A percentile compares a stretch with the other conserved stretches of the same genome.
phyloP scores from a whole-genome alignment of 176 grass and related monocot species.

The Echinochloa phyllopogon region DNA sequence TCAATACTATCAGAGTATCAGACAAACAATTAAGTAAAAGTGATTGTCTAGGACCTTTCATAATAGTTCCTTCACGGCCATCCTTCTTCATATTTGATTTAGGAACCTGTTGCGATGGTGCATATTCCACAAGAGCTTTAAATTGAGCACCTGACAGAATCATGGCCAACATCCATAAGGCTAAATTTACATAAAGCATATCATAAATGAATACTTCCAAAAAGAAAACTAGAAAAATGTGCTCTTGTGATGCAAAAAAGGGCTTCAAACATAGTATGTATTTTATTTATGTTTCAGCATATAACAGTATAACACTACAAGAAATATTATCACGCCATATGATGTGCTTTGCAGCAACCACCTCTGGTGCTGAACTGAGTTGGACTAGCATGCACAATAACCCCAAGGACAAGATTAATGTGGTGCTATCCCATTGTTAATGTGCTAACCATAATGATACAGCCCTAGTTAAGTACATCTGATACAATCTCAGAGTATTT shows the following conservation, averaged over 20 bases:
- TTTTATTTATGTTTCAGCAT: neutral
- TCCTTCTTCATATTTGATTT: conserved; percentile 86
- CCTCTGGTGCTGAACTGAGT: neutral
- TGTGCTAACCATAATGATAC: neutral
- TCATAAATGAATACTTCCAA: neutral
- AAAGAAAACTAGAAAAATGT: neutral
- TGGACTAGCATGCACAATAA: conserved; percentile 9
- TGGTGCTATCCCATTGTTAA: neutral
- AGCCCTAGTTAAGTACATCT: neutral
- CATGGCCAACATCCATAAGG: conserved; percentile 29
- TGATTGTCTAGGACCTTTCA: conserved; percentile 61
- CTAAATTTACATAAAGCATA: conserved; percentile 30
- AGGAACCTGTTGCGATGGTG: conserved; percentile 82
- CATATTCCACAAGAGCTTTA: conserved; percentile 93
- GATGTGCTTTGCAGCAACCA: conserved; percentile 2
- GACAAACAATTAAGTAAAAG: conserved; percentile 1
- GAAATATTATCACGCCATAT: conserved; percentile 17
- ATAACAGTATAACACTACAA: conserved; percentile 28
- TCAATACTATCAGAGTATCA: neutral
- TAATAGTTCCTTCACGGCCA: conserved; percentile 84
- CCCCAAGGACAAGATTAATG: neutral
- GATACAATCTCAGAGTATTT: conserved; percentile 11
- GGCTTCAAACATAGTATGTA: neutral
- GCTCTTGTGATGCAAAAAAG: neutral
- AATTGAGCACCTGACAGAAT: conserved; percentile 84